phyloP scores from a whole-genome alignment of 148 eudicot species.

The Fallopia convolvulus region DNA sequence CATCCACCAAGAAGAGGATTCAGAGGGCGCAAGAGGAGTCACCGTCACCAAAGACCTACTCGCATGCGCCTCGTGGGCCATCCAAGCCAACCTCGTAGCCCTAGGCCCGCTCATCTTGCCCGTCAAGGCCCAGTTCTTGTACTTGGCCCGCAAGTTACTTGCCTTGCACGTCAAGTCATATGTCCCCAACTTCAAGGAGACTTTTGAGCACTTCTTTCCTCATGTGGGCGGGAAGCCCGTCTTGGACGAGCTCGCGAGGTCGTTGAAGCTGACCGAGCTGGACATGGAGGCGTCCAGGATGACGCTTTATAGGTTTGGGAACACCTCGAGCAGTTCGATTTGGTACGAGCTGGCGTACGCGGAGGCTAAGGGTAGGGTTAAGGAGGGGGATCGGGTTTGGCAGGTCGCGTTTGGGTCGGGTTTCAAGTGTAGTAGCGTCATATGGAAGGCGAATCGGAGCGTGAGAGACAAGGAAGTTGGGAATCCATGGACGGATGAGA shows the following conservation, averaged over 20 bases:
- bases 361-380: conserved; percentile 38
- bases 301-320: conserved; percentile 36
- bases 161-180: conserved; percentile 16
- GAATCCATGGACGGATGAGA: conserved; percentile 34
- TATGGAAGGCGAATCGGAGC: not conserved
- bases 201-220: conserved; percentile 36
- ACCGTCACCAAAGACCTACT: conserved; percentile 28
- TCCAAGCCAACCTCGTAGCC: conserved; percentile 24
- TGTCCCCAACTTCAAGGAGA: conserved; percentile 32
- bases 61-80: conserved; percentile 19
- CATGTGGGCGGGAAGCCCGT: conserved; percentile 41
- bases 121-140: conserved; percentile 33
- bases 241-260: conserved; percentile 27
- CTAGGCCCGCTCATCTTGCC: conserved; percentile 31
- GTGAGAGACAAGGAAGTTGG: conserved; percentile 11
- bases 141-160: conserved; percentile 43
- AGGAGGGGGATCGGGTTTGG: conserved; percentile 36
- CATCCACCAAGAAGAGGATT: conserved; percentile 27
- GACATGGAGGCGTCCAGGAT: conserved; percentile 40
- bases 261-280: conserved; percentile 21
- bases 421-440: conserved; percentile 1
- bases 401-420: conserved; percentile 17
- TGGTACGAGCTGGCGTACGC: conserved; percentile 43
- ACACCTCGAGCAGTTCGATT: conserved; percentile 37
- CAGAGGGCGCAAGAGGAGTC: conserved; percentile 18